Evolutionary conservation across 2,329 filamentous ascomycete species (phyloP).

Genomic region (Botrytis fabae): DNA sequence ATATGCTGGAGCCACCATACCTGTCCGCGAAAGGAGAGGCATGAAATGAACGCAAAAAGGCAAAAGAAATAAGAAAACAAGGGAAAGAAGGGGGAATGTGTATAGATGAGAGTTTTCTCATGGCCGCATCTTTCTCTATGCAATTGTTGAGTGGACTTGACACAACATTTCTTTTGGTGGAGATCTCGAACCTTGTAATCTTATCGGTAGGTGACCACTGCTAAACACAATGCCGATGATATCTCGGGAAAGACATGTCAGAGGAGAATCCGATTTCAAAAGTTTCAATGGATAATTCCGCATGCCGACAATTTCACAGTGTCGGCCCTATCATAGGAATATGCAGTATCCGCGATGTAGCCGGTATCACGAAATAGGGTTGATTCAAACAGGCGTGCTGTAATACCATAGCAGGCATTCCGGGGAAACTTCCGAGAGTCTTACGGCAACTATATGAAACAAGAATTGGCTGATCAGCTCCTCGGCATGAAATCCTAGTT

Average conservation of each 20-base stretch:
- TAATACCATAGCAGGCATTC: background rate
- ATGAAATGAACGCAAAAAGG: background rate
- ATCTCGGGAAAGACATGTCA: background rate
- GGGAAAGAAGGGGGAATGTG: background rate
- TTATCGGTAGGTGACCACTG: background rate
- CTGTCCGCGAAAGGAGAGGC: background rate
- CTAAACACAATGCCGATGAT: background rate
- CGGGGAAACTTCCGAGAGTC: background rate
- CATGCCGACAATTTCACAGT: background rate
- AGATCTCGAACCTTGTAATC: background rate
- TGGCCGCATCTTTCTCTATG: background rate
- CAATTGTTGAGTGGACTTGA: background rate
- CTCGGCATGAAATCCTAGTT: background rate
- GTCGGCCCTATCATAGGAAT: background rate
- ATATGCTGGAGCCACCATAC: background rate
- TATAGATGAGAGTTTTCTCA: background rate
- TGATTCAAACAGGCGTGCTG: background rate
- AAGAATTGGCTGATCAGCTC: background rate
- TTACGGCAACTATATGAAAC: background rate
- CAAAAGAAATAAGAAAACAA: background rate
- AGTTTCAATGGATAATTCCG: background rate
- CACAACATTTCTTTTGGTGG: background rate
- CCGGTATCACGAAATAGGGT: background rate
- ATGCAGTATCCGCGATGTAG: background rate
- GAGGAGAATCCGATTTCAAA: background rate